phyloP scores from a whole-genome alignment of 768 basidiomycete species.

The Xerocomus brunneocitrinus region DNA sequence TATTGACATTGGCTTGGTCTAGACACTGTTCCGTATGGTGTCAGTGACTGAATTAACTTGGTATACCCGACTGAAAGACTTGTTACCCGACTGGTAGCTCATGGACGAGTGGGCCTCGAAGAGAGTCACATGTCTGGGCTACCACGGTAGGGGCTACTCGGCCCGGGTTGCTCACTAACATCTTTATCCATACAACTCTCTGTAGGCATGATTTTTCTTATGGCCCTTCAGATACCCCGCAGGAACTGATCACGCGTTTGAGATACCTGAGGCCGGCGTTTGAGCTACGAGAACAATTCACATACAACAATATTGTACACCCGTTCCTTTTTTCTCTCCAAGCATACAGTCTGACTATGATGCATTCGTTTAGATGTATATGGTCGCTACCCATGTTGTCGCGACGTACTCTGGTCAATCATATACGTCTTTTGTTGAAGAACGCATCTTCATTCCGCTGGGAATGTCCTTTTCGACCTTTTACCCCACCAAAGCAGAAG shows the following conservation, averaged over 20 bases:
- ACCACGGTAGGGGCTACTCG: constrained; percentile 23
- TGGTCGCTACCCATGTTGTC: constrained; percentile 32
- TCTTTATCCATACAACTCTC: background rate
- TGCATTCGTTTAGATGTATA: constrained; percentile 35
- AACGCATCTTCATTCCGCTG: constrained; percentile 39
- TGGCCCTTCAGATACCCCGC: constrained; percentile 24
- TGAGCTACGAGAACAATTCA: constrained; percentile 35
- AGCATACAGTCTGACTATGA: too few species aligned
- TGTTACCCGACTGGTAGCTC: constrained; percentile 41
- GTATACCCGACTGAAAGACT: constrained; percentile 33
- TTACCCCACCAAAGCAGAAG: constrained; percentile 29
- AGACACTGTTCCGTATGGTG: constrained; percentile 38
- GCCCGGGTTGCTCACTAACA: background rate
- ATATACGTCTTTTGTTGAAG: constrained; percentile 38
- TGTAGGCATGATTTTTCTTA: constrained; percentile 34
- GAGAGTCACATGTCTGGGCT: constrained; percentile 39
- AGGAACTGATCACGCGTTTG: constrained; percentile 21
- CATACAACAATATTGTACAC: constrained; percentile 38
- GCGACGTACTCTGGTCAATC: constrained; percentile 28
- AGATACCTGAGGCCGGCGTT: constrained; percentile 28
- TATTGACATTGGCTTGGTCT: background rate
- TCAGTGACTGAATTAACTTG: constrained; percentile 37
- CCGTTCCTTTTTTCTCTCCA: background rate
- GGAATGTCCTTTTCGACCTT: constrained; percentile 40
- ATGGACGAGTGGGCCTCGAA: constrained; percentile 37